Evolutionary conservation across 805 yeast genomes (phyloP).

Genomic region (Suhomyces prunicola): DNA sequence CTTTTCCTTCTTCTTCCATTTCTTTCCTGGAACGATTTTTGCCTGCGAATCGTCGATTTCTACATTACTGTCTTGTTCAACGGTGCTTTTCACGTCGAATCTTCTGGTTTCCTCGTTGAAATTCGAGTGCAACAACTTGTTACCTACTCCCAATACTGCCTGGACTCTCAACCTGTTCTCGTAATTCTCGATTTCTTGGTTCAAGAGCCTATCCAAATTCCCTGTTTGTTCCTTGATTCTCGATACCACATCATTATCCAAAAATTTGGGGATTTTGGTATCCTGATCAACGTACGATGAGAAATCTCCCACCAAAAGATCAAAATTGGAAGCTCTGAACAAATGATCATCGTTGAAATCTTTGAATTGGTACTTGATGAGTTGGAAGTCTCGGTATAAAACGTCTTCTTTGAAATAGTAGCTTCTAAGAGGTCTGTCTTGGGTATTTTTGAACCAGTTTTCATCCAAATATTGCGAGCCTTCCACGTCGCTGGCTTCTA

Average conservation of each 20-base stretch:
- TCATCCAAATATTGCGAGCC: constrained; percentile 23
- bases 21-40: constrained; percentile 5
- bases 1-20: constrained; percentile 7
- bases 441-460: constrained; percentile 7
- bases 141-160: constrained; percentile 23
- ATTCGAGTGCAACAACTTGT: constrained; percentile 17
- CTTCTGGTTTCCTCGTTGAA: neutral
- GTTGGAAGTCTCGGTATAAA: constrained; percentile 54
- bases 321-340: constrained; percentile 24
- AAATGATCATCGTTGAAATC: constrained; percentile 60
- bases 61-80: neutral
- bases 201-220: neutral
- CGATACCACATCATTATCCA: constrained; percentile 18
- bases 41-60: constrained; percentile 3
- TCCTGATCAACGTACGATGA: constrained; percentile 9
- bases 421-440: constrained; percentile 44
- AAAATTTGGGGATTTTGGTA: constrained; percentile 16
- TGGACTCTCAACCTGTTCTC: constrained; percentile 28
- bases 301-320: constrained; percentile 21
- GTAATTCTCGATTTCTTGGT: constrained; percentile 10
- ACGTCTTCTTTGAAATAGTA: constrained; percentile 67
- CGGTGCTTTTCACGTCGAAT: neutral
- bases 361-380: constrained; percentile 50
- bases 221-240: constrained; percentile 9
- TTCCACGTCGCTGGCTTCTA: neutral